phyloP scores from a whole-genome alignment of 2,329 filamentous ascomycete species.

The Fusarium phyllophilum region DNA sequence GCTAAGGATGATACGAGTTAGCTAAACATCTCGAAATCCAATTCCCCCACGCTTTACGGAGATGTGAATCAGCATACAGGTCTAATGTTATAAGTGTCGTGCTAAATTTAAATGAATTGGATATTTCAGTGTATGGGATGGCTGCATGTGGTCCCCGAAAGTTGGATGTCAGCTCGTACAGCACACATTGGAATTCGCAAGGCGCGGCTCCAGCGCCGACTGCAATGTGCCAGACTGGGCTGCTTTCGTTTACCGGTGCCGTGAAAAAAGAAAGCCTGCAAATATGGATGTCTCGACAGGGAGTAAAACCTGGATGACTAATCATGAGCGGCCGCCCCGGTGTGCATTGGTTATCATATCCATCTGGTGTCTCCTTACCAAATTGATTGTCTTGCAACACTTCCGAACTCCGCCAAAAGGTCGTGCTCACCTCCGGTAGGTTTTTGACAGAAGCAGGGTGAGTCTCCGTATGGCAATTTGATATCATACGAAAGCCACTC shows the following conservation, averaged over 20 bases:
- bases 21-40: slow-evolving; percentile 8
- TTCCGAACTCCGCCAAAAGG: not conserved
- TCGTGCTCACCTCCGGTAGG: not conserved
- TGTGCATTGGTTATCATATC: slow-evolving; percentile 23
- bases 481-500: slow-evolving; percentile 13
- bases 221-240: slow-evolving; percentile 1
- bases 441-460: not conserved
- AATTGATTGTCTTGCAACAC: slow-evolving; percentile 23
- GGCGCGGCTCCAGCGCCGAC: slow-evolving; percentile 17
- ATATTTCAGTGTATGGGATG: not conserved
- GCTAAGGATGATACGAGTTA: slow-evolving; percentile 15
- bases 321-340: slow-evolving; percentile 34
- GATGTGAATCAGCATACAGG: slow-evolving; percentile 12
- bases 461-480: not conserved
- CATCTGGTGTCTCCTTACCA: slow-evolving; percentile 19
- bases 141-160: not conserved
- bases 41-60: slow-evolving; percentile 5
- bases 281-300: slow-evolving; percentile 29
- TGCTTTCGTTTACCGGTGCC: not conserved
- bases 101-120: slow-evolving; percentile 3
- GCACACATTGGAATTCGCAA: slow-evolving; percentile 5
- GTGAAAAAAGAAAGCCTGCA: slow-evolving; percentile 34
- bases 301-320: slow-evolving; percentile 22
- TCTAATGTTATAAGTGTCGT: slow-evolving; percentile 1
- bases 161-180: slow-evolving; percentile 7